Evolutionary conservation across 1,284 basidiomycete species (phyloP).

Genomic region (Melampsora larici-populina): DNA sequence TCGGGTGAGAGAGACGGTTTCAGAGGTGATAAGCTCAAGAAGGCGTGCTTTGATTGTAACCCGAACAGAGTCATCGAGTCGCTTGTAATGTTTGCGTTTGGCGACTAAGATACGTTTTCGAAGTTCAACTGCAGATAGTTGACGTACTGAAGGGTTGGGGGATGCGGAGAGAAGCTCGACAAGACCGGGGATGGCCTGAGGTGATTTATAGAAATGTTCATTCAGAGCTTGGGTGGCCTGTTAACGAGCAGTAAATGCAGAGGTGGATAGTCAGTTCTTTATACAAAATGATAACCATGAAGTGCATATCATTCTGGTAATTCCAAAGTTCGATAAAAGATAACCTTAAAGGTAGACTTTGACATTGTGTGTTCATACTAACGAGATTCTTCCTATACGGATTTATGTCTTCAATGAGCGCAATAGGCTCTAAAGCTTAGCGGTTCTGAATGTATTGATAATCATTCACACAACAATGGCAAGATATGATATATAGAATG

Average conservation of each 20-base stretch:
- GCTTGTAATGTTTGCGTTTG: constrained; percentile 78
- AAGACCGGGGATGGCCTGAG: constrained; percentile 84
- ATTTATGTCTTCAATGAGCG: constrained; percentile 40
- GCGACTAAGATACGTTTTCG: constrained; percentile 82
- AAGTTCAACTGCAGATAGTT: constrained; percentile 96
- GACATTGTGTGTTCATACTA: constrained; percentile 38
- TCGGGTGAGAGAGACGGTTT: constrained; percentile 74
- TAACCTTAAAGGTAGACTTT: not conserved
- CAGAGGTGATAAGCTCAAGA: constrained; percentile 72
- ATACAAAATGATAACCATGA: not conserved
- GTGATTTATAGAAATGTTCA: constrained; percentile 84
- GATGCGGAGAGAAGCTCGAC: constrained; percentile 82
- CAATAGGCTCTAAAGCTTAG: constrained; percentile 38
- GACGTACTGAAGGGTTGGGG: constrained; percentile 70
- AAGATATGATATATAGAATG: not conserved
- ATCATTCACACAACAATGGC: constrained; percentile 31
- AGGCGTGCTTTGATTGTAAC: constrained; percentile 81
- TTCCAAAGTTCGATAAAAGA: not conserved
- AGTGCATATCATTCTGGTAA: not conserved
- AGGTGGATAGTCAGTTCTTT: constrained; percentile 36
- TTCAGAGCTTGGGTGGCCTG: constrained; percentile 90
- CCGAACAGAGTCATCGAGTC: constrained; percentile 68
- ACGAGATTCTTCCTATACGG: constrained; percentile 43
- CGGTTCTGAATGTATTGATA: constrained; percentile 43
- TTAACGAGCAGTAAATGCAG: not conserved